Evolutionary conservation across 2,329 filamentous ascomycete species (phyloP), one percentile per base, ranked within the genome.

Genomic region (Dothistroma septosporum): DNA sequence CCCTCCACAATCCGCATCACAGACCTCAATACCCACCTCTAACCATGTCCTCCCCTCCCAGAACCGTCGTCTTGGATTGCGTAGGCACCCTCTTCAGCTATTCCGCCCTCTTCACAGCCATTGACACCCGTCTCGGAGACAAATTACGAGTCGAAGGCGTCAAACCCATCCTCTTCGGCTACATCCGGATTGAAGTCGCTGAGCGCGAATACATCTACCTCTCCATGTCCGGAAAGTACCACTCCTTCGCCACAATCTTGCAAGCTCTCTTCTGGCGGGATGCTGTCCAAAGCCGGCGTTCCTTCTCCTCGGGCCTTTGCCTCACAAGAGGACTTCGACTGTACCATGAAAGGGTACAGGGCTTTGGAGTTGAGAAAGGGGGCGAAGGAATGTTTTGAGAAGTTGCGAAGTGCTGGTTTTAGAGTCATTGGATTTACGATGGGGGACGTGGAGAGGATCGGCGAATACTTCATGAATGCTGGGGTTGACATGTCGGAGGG

Each of bases 401-500:
- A 74, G 48, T 69, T 85, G 35, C 70, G 79, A 7, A 73, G 72
- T 0, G 75, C 72, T 0, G 80, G 82, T 0, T 84, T 83, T 63
- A 83, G 79, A 0, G 76, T 83, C 8, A 84, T 82, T 80, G 78
- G 75, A 8, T 75, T 85, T 32, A 84, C 82, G 0, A 79, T 80
- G 58, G 82, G 79, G 1, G 81, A 85, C 65, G 65, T 73, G 2
- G 69, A 75, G 53, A 72, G 82, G 10, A 82, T 84, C 3, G 66
- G 72, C 1, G 80, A 79, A 0, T 85, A 85, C 64, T 83, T 85
- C 61, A 67, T 73, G 16, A 71, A 74, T 0, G 78, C 72, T 0
- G 79, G 78, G 0, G 72, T 84, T 10, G 75, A 80, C 1, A 78
- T 85, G 72, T 79, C 80, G 0, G 53, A 67, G 0, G 50, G 50